Evolutionary conservation across 2,329 filamentous ascomycete genomes (phyloP).

Genomic region (Xylaria digitata): DNA sequence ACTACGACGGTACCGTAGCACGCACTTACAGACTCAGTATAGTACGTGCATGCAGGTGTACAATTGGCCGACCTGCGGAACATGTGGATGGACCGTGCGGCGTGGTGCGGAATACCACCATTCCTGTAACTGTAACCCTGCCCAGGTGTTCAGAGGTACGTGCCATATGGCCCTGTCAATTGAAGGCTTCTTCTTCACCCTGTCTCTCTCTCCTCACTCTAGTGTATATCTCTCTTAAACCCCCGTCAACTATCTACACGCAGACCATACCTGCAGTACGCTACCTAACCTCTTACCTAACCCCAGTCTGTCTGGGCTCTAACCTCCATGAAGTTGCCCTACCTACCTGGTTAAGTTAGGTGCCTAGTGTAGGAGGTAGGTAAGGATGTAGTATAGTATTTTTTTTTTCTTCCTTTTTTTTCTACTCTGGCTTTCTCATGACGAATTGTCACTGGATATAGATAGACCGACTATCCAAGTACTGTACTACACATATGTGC

Average conservation of each 20-base stretch:
- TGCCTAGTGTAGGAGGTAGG: no score
- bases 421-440: no score
- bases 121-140: constrained; percentile 5
- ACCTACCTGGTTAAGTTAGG: not conserved
- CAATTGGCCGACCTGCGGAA: constrained; percentile 40
- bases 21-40: constrained; percentile 3
- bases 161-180: no score
- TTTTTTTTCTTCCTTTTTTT: not conserved
- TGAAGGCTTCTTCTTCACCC: not conserved
- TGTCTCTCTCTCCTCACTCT: constrained; percentile 9
- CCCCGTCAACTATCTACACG: no score
- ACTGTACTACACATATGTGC: no score
- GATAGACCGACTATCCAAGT: no score
- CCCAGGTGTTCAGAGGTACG: not conserved
- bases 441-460: no score
- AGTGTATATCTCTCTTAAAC: not conserved
- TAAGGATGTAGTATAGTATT: not conserved
- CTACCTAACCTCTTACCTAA: no score
- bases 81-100: constrained; percentile 37
- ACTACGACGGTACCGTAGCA: not conserved
- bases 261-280: no score
- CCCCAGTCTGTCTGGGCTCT: constrained; percentile 12
- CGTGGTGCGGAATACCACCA: constrained; percentile 38
- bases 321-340: constrained; percentile 18
- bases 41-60: constrained; percentile 35